phyloP scores from a whole-genome alignment of 106 monocot species.

The Cymbidium sinense region DNA sequence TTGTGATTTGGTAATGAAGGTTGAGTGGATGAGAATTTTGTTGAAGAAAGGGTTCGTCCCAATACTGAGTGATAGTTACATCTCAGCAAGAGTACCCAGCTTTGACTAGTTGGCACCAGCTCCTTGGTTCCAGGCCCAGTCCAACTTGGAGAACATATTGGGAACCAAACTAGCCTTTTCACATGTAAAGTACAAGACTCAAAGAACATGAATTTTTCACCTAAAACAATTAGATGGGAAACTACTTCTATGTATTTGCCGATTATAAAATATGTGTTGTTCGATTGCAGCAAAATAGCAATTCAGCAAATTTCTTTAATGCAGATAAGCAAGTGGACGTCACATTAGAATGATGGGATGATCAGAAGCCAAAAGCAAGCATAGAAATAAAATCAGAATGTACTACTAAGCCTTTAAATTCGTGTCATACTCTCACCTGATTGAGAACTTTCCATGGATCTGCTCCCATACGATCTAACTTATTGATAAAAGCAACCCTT shows the following conservation, averaged over 20 bases:
- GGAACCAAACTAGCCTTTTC: too few relatives aligned
- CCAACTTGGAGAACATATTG: too few relatives aligned
- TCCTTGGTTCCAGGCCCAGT: too few relatives aligned
- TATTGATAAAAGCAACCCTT: constrained; percentile 92
- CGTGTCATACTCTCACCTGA: constrained; percentile 41
- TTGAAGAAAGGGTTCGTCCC: too few relatives aligned
- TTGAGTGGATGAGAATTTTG: too few relatives aligned
- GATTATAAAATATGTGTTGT: not conserved
- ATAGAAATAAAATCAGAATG: not conserved
- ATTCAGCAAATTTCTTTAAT: not conserved
- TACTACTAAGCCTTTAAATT: not conserved
- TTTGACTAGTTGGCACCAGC: too few relatives aligned
- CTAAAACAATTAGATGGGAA: not conserved
- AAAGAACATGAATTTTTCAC: constrained; percentile 1
- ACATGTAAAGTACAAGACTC: not conserved
- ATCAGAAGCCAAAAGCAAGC: not conserved
- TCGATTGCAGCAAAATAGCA: not conserved
- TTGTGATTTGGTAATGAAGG: too few relatives aligned
- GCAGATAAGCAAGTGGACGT: not conserved
- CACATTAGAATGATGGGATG: not conserved
- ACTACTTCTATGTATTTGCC: not conserved
- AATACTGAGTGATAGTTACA: too few relatives aligned
- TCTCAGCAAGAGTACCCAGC: too few relatives aligned
- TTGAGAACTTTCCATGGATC: constrained; percentile 99
- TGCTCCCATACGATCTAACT: constrained; percentile 98